Evolutionary conservation across 2,329 filamentous ascomycete species (phyloP).

Genomic region (Aspergillus novoparasiticus): DNA sequence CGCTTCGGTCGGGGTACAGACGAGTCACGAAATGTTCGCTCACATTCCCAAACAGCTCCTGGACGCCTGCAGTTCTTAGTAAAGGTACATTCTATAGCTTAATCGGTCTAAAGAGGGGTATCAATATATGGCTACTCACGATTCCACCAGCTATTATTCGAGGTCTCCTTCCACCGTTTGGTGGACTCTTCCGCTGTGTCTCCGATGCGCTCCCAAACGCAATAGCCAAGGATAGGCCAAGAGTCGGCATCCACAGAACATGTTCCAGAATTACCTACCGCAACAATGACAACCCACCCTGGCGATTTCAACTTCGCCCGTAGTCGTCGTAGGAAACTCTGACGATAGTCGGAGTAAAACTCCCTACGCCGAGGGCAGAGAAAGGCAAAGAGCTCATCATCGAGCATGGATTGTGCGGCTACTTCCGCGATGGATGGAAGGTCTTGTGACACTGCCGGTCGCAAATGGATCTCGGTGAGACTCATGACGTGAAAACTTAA

Average conservation of each 20-base stretch:
- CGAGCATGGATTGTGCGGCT: constrained; percentile 16
- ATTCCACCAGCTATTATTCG: constrained; percentile 5
- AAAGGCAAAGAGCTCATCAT: constrained; percentile 17
- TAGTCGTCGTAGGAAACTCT: constrained; percentile 14
- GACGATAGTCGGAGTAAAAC: constrained; percentile 13
- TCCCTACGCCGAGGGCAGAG: constrained; percentile 14
- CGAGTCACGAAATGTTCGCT: constrained; percentile 5
- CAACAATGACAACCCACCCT: constrained; percentile 14
- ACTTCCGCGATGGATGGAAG: constrained; percentile 18
- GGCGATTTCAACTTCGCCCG: constrained; percentile 10
- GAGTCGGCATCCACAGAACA: neutral
- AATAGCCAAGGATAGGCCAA: constrained; percentile 9
- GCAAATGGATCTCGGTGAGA: constrained; percentile 8
- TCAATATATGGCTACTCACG: neutral
- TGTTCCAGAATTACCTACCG: neutral
- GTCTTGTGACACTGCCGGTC: constrained; percentile 11
- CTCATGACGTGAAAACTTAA: neutral
- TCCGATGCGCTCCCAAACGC: constrained; percentile 9
- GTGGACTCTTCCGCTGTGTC: constrained; percentile 1
- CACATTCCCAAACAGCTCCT: neutral
- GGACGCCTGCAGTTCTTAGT: neutral
- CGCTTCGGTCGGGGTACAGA: constrained; percentile 15
- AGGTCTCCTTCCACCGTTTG: neutral
- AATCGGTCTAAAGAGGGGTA: neutral
- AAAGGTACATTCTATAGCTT: neutral